These are phyloP conservation scores for Saitozyma sp. DNA, from an alignment of 768 basidiomycete genomes.

Conservation along the genomic window DNA sequence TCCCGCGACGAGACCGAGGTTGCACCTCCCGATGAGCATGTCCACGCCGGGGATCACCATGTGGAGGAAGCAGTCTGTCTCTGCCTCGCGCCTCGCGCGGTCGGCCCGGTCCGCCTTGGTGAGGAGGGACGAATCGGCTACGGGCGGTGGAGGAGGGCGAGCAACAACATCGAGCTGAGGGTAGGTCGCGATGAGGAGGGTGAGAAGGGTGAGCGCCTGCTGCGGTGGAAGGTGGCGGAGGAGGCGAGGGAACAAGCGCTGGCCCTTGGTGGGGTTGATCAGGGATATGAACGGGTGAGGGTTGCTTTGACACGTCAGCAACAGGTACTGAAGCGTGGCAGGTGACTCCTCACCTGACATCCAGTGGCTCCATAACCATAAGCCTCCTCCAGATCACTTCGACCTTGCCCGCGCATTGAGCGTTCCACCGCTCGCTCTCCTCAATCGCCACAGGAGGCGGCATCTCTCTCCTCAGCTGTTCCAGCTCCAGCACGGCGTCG, in stretches of 20 bases:
- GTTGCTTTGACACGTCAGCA: slow-evolving; percentile 59
- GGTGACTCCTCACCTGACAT: slow-evolving; percentile 68
- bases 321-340: background rate
- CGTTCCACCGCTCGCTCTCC: slow-evolving; percentile 43
- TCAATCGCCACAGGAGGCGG: slow-evolving; percentile 56
- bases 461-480: slow-evolving; percentile 79
- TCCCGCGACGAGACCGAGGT: slow-evolving; percentile 78
- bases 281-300: slow-evolving; percentile 97
- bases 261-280: slow-evolving; percentile 83
- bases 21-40: slow-evolving; percentile 74
- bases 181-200: slow-evolving; percentile 91
- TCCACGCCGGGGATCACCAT: slow-evolving; percentile 84
- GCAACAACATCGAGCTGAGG: slow-evolving; percentile 87
- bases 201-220: slow-evolving; percentile 81
- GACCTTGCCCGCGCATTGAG: slow-evolving; percentile 52
- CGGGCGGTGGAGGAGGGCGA: slow-evolving; percentile 68
- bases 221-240: slow-evolving; percentile 76
- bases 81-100: slow-evolving; percentile 63
- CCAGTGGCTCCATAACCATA: slow-evolving; percentile 84
- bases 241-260: slow-evolving; percentile 83
- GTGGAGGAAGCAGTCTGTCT: slow-evolving; percentile 84
- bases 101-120: slow-evolving; percentile 48
- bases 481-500: slow-evolving; percentile 76
- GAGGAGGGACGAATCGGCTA: slow-evolving; percentile 56
- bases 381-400: slow-evolving; percentile 77